phyloP scores from a whole-genome alignment of 2,329 filamentous ascomycete genomes.

The Didymellaceae sp. region DNA sequence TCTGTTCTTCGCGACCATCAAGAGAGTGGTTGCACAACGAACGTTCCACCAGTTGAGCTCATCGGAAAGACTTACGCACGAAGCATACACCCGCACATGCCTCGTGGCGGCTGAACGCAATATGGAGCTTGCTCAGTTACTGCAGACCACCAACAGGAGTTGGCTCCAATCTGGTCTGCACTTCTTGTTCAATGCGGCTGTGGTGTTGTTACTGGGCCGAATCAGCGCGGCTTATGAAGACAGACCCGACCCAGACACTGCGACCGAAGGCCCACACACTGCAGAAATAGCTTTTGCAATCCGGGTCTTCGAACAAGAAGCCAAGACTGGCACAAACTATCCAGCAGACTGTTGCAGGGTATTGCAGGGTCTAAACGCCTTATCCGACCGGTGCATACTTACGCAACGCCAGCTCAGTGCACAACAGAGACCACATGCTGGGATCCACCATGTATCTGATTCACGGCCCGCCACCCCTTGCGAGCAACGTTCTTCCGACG shows the following conservation, averaged over 20 bases:
- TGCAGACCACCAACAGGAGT: conserved; percentile 17
- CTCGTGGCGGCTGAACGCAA: conserved; percentile 29
- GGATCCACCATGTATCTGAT: neutral
- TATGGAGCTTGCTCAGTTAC: conserved; percentile 25
- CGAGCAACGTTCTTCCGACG: neutral
- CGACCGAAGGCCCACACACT: conserved; percentile 4
- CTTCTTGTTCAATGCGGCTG: conserved; percentile 37
- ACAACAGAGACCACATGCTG: neutral
- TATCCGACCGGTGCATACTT: conserved; percentile 29
- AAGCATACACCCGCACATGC: conserved; percentile 22
- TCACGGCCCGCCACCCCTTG: neutral
- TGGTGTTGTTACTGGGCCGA: conserved; percentile 33
- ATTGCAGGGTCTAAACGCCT: conserved; percentile 30
- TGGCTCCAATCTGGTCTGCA: conserved; percentile 35
- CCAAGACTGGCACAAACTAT: conserved; percentile 33
- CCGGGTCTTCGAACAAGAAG: conserved; percentile 30
- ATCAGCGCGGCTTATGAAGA: conserved; percentile 9
- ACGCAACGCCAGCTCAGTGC: neutral
- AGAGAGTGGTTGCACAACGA: conserved; percentile 30
- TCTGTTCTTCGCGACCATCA: conserved; percentile 31
- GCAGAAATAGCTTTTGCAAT: conserved; percentile 32
- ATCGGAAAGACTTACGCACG: conserved; percentile 20
- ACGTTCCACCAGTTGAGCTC: conserved; percentile 20
- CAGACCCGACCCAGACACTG: neutral
- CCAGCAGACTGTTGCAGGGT: conserved; percentile 33